Base-by-base conservation (phyloP, 2,329 filamentous ascomycete genomes). In the Lomentospora prolificans region DNA sequence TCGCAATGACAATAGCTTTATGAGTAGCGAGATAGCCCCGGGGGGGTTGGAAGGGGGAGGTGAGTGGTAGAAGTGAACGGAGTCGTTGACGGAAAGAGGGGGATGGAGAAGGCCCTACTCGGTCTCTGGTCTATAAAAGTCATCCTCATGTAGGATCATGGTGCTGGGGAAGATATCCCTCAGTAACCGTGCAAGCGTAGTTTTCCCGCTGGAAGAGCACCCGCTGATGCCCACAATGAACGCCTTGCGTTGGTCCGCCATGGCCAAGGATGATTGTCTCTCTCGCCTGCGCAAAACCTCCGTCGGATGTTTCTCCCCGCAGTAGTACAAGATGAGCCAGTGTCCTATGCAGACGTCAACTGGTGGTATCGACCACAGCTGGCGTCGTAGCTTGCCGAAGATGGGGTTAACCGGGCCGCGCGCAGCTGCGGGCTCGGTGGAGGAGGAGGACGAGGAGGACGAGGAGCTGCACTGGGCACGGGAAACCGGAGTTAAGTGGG, bases 201-300 rank as follows among this genome's bases (percentile, higher is more conserved):
- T 97, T 75, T 99, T 99, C 58, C 94, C 94, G 63, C 88, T 92
- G 3, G 88, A 95, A 1, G 92, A 96, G 60, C 88, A 89, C 56
- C 94, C 94, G 39, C 89, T 95, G 57, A 97, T 84, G 58, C 85
- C 90, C 55, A 97, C 75, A 46, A 96, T 74, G 58, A 92, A 67
- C 36, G 79, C 77, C 53, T 73, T 77, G 19, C 62, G 66, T n/a
- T 66, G 61, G 3, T 57, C 58, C 69, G 75, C 75, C 6, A 31
- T 61, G 50, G 46, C 9, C 7, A 19, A 22, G 19, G 12, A 17
- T 53, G 25, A 17, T 33, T n/a, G 17, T 17, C 36, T 17, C 4
- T 14, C 19, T 17, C 36, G 36, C 44, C 44, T n/a, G n/a, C n/a
- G n/a, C n/a, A n/a, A n/a, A n/a, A n/a, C n/a, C n/a, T n/a, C n/a